Evolutionary conservation across 441 rosid genomes (phyloP), one percentile per base, ranked within the genome.

Genomic region (Theobroma grandiflorum): DNA sequence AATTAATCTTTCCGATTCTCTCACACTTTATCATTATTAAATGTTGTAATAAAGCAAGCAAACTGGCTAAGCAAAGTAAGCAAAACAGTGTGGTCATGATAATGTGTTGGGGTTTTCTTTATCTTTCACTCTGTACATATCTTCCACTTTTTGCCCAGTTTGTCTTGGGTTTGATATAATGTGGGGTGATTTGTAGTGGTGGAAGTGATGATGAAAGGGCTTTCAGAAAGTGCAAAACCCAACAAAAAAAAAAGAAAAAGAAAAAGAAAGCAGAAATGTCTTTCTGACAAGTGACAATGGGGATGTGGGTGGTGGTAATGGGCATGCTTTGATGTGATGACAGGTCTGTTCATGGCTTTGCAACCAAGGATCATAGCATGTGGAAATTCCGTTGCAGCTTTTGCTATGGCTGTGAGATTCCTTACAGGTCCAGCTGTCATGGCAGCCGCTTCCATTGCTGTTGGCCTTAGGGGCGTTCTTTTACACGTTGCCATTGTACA

Each of bases 261-360:
- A 45, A 42, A 8, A 18, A 2, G 68, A 14, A 26, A 31, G 20
- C 3, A 59, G 63, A 58, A 64, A 53, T 52, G 16, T 22, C 2
- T 14, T 50, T 18, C 76, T 77, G 82, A 72, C 76, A 74, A 76
- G 37, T 11, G 78, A 64, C 33, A 64, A 63, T 50, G 35, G 57
- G 50, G 42, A 15, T 12, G 76, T 77, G 63, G 76, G 63, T 79
- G 76, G 59, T 18, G n/a, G n/a, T 78, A 78, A 72, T 67, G 86
- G 84, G 80, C 64, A 64, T 80, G 81, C 72, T 65, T 74, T 74
- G 85, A 82, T 80, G 84, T 43, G 63, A 33, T 78, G 79, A 65
- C 88, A 97, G 99, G 99, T 70, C 85, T 96, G 91, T 96, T 96
- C 89, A 95, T 96, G 99, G 99, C 99, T 47, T 87, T 96, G 90